Evolutionary conservation across 768 basidiomycete genomes (phyloP), one percentile per base, ranked within the genome.

Genomic region (Termitomyces sp.): DNA sequence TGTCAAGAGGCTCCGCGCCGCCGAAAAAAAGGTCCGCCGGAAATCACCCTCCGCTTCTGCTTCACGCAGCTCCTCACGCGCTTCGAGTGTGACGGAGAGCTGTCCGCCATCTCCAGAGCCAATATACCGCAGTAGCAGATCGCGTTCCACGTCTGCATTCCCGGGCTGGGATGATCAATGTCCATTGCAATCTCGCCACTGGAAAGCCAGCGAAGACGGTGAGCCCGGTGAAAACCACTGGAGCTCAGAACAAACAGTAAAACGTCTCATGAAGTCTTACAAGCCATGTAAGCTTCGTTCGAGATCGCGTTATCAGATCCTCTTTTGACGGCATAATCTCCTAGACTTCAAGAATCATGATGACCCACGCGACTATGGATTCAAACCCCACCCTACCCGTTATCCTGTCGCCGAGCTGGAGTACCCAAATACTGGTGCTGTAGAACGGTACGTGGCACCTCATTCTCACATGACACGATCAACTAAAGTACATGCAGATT

Each of bases 401-500:
- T 83, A 82, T 64, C 90, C 91, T n/a, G 72, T 77, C 2, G 81
- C 78, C 35, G 85, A 88, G 62, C 73, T 94, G 47, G 89, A 92
- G 67, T 92, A 90, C 66, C 91, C 91, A 23, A 91, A 89, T 68
- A 78, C 69, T 28, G 71, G 77, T 54, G 85, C 89, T 45, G 73
- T 74, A 54, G 91, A 93, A 75, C 78, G 77, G 91, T 91, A 53
- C 58, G 72, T 68, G 26, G 19, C n/a, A 35, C 38, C 47, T 57
- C 31, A 17, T n/a, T 15, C 8, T 6, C 48, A 35, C 49, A 26
- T 37, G 7, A 4, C 35, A 5, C 15, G 15, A 50, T 52, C 19
- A 4, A 12, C 11, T 42, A 40, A 35, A 37, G 43, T 43, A 42
- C 48, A 52, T 59, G 12, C 55, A 91, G 89, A 67, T 93, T 84